Evolutionary conservation across 495 filamentous ascomycete genomes (phyloP), one percentile per base, ranked within the genome.

Genomic region (Podospora didyma): DNA sequence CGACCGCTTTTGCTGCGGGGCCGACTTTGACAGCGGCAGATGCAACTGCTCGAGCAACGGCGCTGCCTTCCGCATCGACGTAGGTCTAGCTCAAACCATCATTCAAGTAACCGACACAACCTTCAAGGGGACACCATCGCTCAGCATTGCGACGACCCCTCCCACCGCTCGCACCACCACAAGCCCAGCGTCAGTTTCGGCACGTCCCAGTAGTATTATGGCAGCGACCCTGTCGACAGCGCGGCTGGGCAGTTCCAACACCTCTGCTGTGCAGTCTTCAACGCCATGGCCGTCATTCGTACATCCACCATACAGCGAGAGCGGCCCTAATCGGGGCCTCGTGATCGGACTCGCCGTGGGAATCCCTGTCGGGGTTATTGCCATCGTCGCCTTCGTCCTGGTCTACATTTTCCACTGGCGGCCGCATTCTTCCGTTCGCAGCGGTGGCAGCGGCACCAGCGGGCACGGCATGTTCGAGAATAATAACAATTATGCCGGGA

Each of bases 1-100:
- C 37, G 53, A 66, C 24, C 37, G 46, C 9, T 73, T 60, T 48
- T 73, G 70, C 56, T 73, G 71, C 47, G 41, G 34, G 3, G 16
- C 19, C n/a, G 62, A 62, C 41, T 62, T 58, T 49, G 48, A 56
- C n/a, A 23, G 19, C 5, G 71, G 71, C 6, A 57, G 52, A 11
- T 73, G 71, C 52, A 54, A 56, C 49, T 73, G 71, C 50, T 41
- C 37, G 1, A 59, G 37, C 24, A 12, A 26, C 16, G 22, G 57
- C 6, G 62, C 61, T 2, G 57, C 59, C 7, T 63, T 72, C 26
- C 46, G 47, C 22, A 46, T 71, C 24, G 45, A 21, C 19, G 47
- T 48, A 2, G 67, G 67, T 2, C 6, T 58, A 7, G 58, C 62
- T 6, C 60, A 69, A 49, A 72, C 67, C 19, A 70, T 73, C 35